Evolutionary conservation across 2,329 filamentous ascomycete species (phyloP).

Genomic region (Botrytis medusae): DNA sequence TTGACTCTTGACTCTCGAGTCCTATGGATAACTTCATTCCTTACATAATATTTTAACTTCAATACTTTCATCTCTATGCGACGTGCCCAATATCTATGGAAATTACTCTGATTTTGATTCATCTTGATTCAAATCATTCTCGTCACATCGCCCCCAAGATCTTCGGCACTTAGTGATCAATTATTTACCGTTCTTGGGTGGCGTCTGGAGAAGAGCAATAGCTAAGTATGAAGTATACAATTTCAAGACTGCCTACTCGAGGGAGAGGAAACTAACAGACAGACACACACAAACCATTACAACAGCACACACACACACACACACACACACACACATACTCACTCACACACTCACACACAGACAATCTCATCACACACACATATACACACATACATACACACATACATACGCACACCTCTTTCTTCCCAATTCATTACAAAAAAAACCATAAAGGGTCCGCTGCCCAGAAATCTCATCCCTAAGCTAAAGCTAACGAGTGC

Average conservation of each 20-base stretch:
- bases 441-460: slow-evolving; percentile 1
- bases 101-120: neutral
- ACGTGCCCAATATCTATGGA: neutral
- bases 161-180: neutral
- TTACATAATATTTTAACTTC: neutral
- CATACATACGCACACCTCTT: neutral
- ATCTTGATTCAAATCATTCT: neutral
- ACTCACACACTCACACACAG: neutral
- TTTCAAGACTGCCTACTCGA: neutral
- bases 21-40: neutral
- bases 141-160: neutral
- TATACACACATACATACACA: neutral
- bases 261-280: too few relatives aligned
- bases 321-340: neutral
- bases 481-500: neutral
- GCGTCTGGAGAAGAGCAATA: neutral
- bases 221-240: neutral
- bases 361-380: neutral
- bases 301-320: neutral
- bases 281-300: too few relatives aligned
- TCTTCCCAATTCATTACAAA: neutral
- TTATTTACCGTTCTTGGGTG: neutral
- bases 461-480: neutral
- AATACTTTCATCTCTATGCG: neutral
- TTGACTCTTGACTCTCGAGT: neutral